These are phyloP conservation scores for Trichoderma citrinoviride DNA, from an alignment of 2,329 filamentous ascomycete species.

Conservation along the genomic window DNA sequence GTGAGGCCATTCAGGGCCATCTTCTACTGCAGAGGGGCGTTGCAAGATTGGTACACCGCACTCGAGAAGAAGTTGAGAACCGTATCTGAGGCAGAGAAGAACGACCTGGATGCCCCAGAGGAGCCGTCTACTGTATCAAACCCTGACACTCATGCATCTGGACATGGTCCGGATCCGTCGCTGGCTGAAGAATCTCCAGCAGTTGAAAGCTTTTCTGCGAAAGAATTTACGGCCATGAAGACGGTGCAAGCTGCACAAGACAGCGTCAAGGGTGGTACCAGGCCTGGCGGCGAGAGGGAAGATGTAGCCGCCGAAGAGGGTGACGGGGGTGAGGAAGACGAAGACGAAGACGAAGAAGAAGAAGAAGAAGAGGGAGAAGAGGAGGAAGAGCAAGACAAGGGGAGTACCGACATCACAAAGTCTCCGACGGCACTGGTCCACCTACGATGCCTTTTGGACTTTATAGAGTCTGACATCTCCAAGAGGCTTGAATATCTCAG, in stretches of 20 bases:
- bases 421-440: constrained; percentile 5
- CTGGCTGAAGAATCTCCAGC: not conserved
- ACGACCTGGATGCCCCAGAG: not conserved
- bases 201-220: too few relatives aligned
- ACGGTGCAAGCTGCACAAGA: not conserved
- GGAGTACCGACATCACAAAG: not conserved
- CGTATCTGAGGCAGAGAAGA: not conserved
- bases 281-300: not conserved
- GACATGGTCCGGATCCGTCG: not conserved
- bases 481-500: not conserved
- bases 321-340: not conserved
- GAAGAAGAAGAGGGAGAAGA: not conserved
- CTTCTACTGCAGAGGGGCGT: not conserved
- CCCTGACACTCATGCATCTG: not conserved
- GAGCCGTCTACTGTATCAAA: too few relatives aligned
- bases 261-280: not conserved
- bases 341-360: not conserved
- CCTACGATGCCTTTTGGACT: constrained; percentile 1
- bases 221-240: not conserved
- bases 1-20: constrained; percentile 13
- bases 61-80: constrained; percentile 4
- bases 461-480: not conserved
- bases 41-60: not conserved
- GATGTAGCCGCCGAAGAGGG: not conserved
- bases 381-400: not conserved